Evolutionary conservation across 768 basidiomycete genomes (phyloP), one percentile per base, ranked within the genome.

Genomic region (Lanmaoa rubissima): DNA sequence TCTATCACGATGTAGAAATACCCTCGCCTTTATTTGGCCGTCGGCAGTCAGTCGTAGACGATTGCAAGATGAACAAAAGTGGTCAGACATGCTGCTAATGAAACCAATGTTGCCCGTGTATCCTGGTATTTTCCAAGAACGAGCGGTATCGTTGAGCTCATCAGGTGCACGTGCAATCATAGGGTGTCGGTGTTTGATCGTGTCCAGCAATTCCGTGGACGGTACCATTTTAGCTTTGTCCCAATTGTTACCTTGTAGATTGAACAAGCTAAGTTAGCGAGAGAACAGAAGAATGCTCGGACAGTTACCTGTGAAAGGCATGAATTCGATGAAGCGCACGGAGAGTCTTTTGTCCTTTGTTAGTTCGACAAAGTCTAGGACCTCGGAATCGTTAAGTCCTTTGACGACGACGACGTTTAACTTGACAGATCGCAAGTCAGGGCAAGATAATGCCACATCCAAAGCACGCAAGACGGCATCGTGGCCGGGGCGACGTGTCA

Each of bases 1-100:
- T 21, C 21, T 32, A 19, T 50, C 34, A 34, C 16, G 4, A 19
- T 17, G 16, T 26, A 32, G n/a, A 54, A 41, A 48, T 47, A 51
- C 34, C 67, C 58, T 59, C 40, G 82, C 91, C 80, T 95, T 95
- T 62, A 95, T 90, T 67, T 94, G 84, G 7, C 94, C 92, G 63
- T 95, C 92, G 13, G 92, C 88, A n/a, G 90, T 94, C 45, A 95
- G 77, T 41, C 93, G 79, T 48, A 94, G 76, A 54, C 92, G 81
- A 64, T 92, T 93, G 74, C 92, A 95, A 1, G 86, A 85, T 1
- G 83, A 80, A 71, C 92, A 94, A 65, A 95, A 93, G 72, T 94
- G 92, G 71, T 95, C 92, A 17, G 91, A 94, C 92, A 93, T 93
- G 76, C 88, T 92, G 66, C 85, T 91, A 66, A 95, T 95, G 73